Conservation (phyloP, 805 yeast species). For the Myxozyma neotropica region DNA sequence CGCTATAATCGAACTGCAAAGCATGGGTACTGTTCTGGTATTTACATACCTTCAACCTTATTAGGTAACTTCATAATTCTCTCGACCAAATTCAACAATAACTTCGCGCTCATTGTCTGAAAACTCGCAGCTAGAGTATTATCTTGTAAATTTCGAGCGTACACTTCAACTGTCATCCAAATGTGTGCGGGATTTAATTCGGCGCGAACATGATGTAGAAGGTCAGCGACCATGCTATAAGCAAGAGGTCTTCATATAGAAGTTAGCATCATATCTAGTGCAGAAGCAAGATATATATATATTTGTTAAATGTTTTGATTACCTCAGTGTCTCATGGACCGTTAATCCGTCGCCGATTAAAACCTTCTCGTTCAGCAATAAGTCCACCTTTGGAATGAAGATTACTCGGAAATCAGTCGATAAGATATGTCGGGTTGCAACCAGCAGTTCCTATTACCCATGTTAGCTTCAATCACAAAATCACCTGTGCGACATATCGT, state of each 20-base stretch:
- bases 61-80: slow-evolving; percentile 79
- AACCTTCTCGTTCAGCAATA: slow-evolving; percentile 82
- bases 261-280: background rate
- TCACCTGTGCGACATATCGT: no score
- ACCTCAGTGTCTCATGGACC: slow-evolving; percentile 78
- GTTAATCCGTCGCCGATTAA: slow-evolving; percentile 92
- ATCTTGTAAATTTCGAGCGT: slow-evolving; percentile 79
- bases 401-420: slow-evolving; percentile 83
- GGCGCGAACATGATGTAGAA: slow-evolving; percentile 86
- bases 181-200: slow-evolving; percentile 81
- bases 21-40: background rate
- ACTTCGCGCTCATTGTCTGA: slow-evolving; percentile 94
- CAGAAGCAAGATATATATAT: background rate
- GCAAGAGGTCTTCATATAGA: slow-evolving; percentile 67
- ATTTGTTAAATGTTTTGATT: background rate
- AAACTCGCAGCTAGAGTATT: slow-evolving; percentile 81
- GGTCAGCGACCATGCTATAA: slow-evolving; percentile 92
- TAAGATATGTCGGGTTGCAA: slow-evolving; percentile 92
- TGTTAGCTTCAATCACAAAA: background rate
- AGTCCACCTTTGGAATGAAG: slow-evolving; percentile 82
- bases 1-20: background rate
- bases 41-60: slow-evolving; percentile 57
- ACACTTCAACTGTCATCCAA: slow-evolving; percentile 82
- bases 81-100: slow-evolving; percentile 84
- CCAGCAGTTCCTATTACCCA: slow-evolving; percentile 64